phyloP scores from a whole-genome alignment of 1,284 basidiomycete genomes.

The Inonotus hispidus region DNA sequence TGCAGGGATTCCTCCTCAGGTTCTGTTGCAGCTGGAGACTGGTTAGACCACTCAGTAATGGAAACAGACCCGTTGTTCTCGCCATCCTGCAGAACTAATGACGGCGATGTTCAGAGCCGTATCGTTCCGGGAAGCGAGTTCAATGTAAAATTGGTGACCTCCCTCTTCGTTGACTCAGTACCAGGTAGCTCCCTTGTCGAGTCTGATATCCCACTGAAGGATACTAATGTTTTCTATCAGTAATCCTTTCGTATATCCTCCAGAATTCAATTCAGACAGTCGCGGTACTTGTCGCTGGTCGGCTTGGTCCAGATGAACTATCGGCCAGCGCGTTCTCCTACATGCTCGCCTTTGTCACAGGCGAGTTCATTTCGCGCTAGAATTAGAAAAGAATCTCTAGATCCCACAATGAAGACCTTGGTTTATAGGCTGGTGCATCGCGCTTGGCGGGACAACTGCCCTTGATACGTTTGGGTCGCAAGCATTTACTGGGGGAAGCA shows the following conservation, averaged over 20 bases:
- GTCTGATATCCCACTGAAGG: not conserved
- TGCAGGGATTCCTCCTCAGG: no score
- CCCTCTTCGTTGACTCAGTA: slow-evolving; percentile 48
- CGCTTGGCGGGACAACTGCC: slow-evolving; percentile 71
- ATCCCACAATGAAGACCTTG: slow-evolving; percentile 20
- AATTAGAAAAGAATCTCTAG: slow-evolving; percentile 4
- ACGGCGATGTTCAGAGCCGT: not conserved
- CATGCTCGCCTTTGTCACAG: slow-evolving; percentile 74
- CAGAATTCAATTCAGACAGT: slow-evolving; percentile 70
- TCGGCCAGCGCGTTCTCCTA: slow-evolving; percentile 67
- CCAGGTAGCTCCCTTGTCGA: slow-evolving; percentile 40
- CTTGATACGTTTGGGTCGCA: slow-evolving; percentile 74
- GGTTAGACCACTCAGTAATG: not conserved
- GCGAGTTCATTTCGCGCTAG: slow-evolving; percentile 48
- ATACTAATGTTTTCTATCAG: slow-evolving; percentile 27
- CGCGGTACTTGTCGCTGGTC: slow-evolving; percentile 56
- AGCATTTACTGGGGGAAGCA: slow-evolving; percentile 58
- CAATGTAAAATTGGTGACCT: slow-evolving; percentile 38
- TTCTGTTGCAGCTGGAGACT: not conserved
- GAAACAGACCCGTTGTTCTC: slow-evolving; percentile 13
- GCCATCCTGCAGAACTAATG: not conserved
- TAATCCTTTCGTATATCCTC: slow-evolving; percentile 60
- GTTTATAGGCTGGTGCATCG: slow-evolving; percentile 61
- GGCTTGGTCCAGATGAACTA: slow-evolving; percentile 61
- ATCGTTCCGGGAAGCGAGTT: not conserved